Evolutionary conservation across 2,329 filamentous ascomycete genomes (phyloP), one percentile per base, ranked within the genome.

Genomic region (Talaromyces islandicus): DNA sequence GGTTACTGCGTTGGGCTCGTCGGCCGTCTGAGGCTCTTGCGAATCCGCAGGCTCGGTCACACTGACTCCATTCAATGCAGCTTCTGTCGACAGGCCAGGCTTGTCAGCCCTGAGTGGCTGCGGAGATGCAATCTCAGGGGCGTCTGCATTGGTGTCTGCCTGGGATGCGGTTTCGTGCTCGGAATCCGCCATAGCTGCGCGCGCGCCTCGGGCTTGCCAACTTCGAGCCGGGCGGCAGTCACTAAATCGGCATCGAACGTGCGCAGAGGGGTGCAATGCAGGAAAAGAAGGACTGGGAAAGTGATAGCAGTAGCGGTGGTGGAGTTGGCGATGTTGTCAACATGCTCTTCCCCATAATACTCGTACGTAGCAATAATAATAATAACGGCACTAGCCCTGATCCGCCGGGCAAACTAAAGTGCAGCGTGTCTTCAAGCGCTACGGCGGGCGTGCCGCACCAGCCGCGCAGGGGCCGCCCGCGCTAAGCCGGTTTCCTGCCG

Each of bases 141-240:
- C 68, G 65, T 72, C 65, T 54, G 68, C 66, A 57, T 64, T 63
- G 59, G 67, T 62, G 57, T 70, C 66, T 67, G 62, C 62, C 66
- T 70, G 65, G 57, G 68, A 64, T 41, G 62, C 59, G 62, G 70
- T 67, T 70, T 68, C 70, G 64, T 72, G 67, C 63, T 75, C 73
- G 58, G 72, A 71, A 65, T 76, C 74, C 68, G 73, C 74, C 74
- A 77, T 77, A 67, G 74, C 73, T 73, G 66, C 64, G 64, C 70
- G 66, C 64, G 64, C 70, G 67, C 73, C 72, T 73, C 71, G 71
- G 52, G 58, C 58, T 67, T 71, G 68, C 69, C 67, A 64, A 64
- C 64, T 64, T 62, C 60, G 66, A 58, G 65, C 65, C 58, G 67
- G 63, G 60, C 63, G 67, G 63, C 61, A 58, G 41, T 57, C 56